Percentiles rank a stretch among this genome's conserved stretches.
Conservation (phyloP, 2,329 filamentous ascomycete species). For the Knufia fluminis region DNA sequence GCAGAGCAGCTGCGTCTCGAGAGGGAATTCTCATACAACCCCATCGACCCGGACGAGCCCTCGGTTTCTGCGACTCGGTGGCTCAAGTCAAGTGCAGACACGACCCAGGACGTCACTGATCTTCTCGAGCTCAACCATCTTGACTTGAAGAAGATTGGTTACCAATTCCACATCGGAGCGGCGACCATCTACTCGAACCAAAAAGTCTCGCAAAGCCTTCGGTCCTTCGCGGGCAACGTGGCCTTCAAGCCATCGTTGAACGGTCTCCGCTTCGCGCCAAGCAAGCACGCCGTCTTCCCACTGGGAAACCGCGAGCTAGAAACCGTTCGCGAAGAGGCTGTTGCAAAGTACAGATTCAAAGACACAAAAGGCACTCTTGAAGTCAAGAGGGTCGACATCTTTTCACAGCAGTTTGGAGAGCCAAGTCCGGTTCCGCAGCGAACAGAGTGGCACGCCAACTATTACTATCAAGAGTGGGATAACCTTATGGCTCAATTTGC, state of each 20-base stretch:
- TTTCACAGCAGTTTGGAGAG: constrained; percentile 12
- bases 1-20: constrained; percentile 30
- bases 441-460: constrained; percentile 26
- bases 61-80: constrained; percentile 17
- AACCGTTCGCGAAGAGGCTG: constrained; percentile 30
- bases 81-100: constrained; percentile 11
- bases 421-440: constrained; percentile 5
- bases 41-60: constrained; percentile 10
- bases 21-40: constrained; percentile 19
- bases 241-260: constrained; percentile 13
- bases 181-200: constrained; percentile 16
- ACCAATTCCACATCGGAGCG: constrained; percentile 18
- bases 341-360: constrained; percentile 32
- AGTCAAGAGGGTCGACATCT: constrained; percentile 33
- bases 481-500: constrained; percentile 31
- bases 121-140: constrained; percentile 34
- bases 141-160: constrained; percentile 27
- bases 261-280: constrained; percentile 16
- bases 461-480: constrained; percentile 33
- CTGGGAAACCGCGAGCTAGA: constrained; percentile 10
- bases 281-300: constrained; percentile 15
- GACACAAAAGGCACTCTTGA: constrained; percentile 35
- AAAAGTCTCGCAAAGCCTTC: constrained; percentile 12
- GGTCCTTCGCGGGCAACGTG: constrained; percentile 17
- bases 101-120: constrained; percentile 29